Conservation (phyloP, 2,329 filamentous ascomycete genomes). For the Pseudogymnoascus sp. region DNA sequence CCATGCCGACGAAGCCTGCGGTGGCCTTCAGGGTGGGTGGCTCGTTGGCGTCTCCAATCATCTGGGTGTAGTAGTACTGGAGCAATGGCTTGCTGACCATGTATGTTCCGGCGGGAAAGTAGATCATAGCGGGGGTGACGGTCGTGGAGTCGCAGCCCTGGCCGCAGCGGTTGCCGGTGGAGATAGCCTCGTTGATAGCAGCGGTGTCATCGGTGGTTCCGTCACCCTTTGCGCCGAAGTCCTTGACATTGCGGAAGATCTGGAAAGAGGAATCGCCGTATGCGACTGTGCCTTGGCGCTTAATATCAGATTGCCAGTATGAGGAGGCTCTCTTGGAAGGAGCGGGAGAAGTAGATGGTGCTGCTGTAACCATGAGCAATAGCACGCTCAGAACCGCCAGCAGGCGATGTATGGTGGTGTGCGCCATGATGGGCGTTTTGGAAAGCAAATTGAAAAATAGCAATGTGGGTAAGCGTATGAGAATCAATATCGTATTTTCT, state of each 20-base stretch:
- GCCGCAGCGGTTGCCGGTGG: slow-evolving; percentile 71
- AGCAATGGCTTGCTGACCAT: slow-evolving; percentile 70
- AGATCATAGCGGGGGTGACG: slow-evolving; percentile 75
- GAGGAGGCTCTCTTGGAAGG: background rate
- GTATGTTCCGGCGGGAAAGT: slow-evolving; percentile 87
- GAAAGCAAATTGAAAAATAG: background rate
- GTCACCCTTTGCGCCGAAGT: slow-evolving; percentile 65
- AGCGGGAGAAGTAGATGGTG: background rate
- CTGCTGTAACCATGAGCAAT: slow-evolving; percentile 2
- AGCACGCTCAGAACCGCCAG: slow-evolving; percentile 2
- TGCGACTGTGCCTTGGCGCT: slow-evolving; percentile 27
- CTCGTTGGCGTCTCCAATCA: slow-evolving; percentile 70
- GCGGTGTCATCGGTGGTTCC: slow-evolving; percentile 67
- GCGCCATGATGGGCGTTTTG: background rate
- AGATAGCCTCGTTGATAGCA: slow-evolving; percentile 79
- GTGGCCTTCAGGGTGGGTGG: slow-evolving; percentile 69
- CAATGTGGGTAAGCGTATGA: background rate
- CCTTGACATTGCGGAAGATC: slow-evolving; percentile 69
- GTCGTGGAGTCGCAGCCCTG: slow-evolving; percentile 76
- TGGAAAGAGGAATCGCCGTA: slow-evolving; percentile 49
- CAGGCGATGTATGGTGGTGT: background rate
- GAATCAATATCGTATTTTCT: background rate
- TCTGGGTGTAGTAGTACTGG: slow-evolving; percentile 88
- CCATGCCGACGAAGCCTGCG: slow-evolving; percentile 71
- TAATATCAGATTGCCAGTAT: slow-evolving; percentile 28